phyloP scores from a whole-genome alignment of 2,329 filamentous ascomycete genomes.

The Trichoderma sp. region DNA sequence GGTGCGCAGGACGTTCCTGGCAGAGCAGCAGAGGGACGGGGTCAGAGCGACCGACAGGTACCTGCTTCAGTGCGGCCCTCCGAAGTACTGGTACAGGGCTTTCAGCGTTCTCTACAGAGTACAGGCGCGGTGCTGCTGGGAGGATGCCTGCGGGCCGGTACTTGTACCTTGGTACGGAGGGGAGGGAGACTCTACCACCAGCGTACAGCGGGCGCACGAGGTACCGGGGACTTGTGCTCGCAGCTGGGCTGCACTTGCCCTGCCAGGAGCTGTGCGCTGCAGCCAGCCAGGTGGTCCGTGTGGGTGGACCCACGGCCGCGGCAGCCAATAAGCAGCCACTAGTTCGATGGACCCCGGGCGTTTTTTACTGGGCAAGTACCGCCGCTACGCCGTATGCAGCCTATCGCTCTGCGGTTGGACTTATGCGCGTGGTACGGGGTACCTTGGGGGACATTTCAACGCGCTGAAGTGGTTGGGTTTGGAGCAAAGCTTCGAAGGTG shows the following conservation, averaged over 20 bases:
- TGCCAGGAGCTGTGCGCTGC: constrained; percentile 20
- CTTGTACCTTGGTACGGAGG: not conserved
- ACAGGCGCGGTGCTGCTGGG: not conserved
- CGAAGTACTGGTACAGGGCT: not conserved
- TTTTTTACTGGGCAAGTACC: constrained; percentile 14
- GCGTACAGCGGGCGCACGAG: not conserved
- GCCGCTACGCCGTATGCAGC: constrained; percentile 16
- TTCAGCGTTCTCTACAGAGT: not conserved
- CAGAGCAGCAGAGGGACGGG: not conserved
- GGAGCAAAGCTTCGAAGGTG: not conserved
- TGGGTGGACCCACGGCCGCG: not conserved
- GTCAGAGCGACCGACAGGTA: constrained; percentile 1
- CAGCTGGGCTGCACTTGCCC: not conserved
- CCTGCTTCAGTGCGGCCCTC: not conserved
- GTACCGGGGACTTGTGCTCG: not conserved
- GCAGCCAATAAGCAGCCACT: not conserved
- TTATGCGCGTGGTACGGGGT: not conserved
- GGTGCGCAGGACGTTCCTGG: constrained; percentile 28
- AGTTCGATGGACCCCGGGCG: not conserved
- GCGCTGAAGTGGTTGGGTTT: not conserved
- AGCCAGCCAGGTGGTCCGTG: constrained; percentile 18
- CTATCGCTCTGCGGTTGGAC: not conserved
- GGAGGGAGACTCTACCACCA: not conserved
- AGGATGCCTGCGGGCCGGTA: not conserved
- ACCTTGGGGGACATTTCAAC: not conserved